phyloP scores from a whole-genome alignment of 2,329 filamentous ascomycete genomes.

The Trichothecium roseum region DNA sequence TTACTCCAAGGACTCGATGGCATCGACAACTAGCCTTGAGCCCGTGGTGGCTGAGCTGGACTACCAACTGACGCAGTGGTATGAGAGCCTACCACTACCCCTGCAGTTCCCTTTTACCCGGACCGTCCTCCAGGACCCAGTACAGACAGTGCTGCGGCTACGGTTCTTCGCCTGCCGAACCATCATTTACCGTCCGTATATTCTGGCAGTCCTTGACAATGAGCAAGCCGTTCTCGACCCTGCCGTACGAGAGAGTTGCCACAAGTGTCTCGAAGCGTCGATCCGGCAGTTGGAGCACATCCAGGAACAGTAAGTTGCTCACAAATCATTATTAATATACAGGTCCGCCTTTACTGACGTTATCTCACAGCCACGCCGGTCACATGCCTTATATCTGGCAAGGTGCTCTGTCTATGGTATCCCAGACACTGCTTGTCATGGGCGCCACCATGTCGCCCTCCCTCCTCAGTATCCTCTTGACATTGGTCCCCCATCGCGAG shows the following conservation, averaged over 20 bases:
- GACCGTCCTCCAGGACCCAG: conserved; percentile 56
- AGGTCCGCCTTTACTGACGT: conserved; percentile 7
- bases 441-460: conserved; percentile 72
- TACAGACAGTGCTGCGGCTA: conserved; percentile 69
- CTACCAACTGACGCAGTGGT: conserved; percentile 77
- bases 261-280: conserved; percentile 72
- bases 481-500: conserved; percentile 43
- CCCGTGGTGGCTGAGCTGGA: conserved; percentile 73
- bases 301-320: conserved; percentile 55
- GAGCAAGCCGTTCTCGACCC: conserved; percentile 63
- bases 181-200: conserved; percentile 78
- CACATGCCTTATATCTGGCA: conserved; percentile 84
- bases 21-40: conserved; percentile 62
- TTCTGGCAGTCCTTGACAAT: conserved; percentile 69
- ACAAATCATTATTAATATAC: neutral
- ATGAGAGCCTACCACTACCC: conserved; percentile 63
- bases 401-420: conserved; percentile 72
- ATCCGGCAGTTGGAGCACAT: conserved; percentile 73
- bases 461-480: conserved; percentile 53
- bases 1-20: conserved; percentile 63
- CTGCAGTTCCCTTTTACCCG: conserved; percentile 69
- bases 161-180: conserved; percentile 79
- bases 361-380: conserved; percentile 54
- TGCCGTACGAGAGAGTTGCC: conserved; percentile 65
- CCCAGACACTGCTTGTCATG: conserved; percentile 74